These are phyloP conservation scores for Gyrodon lividus DNA, from an alignment of 768 basidiomycete genomes.

Conservation along the genomic window DNA sequence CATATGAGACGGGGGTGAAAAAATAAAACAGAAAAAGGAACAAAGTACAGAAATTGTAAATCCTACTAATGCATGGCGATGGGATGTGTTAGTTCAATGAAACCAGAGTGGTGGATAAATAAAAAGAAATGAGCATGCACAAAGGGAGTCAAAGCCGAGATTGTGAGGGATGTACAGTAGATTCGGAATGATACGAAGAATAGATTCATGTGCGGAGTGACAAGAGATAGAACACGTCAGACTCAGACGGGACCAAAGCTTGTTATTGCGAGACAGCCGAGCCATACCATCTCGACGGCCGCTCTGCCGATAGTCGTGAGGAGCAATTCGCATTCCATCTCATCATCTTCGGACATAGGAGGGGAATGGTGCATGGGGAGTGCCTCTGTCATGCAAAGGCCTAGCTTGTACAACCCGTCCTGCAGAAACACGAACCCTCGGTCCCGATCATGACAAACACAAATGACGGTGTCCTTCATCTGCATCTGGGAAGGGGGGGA, in stretches of 20 bases:
- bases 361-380: slow-evolving; percentile 2
- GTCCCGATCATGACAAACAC: slow-evolving; percentile 59
- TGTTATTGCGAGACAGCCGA: slow-evolving; percentile 50
- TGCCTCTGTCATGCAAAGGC: slow-evolving; percentile 48
- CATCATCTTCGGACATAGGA: slow-evolving; percentile 40
- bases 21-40: slow-evolving; percentile 3
- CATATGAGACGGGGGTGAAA: slow-evolving; percentile 11
- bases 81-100: slow-evolving; percentile 7
- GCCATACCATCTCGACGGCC: slow-evolving; percentile 54
- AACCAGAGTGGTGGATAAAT: slow-evolving; percentile 3
- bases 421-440: slow-evolving; percentile 76
- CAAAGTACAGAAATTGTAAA: slow-evolving; percentile 21
- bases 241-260: slow-evolving; percentile 35
- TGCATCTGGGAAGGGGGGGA: slow-evolving; percentile 31
- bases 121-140: not conserved
- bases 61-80: slow-evolving; percentile 23
- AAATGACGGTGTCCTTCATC: slow-evolving; percentile 47
- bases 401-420: slow-evolving; percentile 75
- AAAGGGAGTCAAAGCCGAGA: not conserved
- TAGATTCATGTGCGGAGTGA: slow-evolving; percentile 1
- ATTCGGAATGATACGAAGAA: slow-evolving; percentile 1
- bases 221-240: slow-evolving; percentile 6
- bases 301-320: slow-evolving; percentile 50
- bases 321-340: slow-evolving; percentile 40
- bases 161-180: not conserved